These are phyloP conservation scores for Vaccinium corymbosum DNA, from an alignment of 148 eudicot species.

Conservation along the genomic window DNA sequence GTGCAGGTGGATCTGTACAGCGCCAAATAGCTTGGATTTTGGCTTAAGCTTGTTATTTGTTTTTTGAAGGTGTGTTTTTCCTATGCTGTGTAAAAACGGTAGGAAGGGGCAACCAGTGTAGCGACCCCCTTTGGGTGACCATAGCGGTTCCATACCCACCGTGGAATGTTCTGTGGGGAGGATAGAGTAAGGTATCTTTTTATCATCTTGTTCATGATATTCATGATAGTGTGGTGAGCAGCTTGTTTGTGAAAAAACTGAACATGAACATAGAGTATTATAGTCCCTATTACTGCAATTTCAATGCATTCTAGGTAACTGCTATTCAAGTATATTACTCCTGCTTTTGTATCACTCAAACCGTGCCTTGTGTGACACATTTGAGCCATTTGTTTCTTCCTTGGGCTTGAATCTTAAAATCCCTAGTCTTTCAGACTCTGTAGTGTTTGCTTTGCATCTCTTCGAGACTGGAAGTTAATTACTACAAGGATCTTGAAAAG, in stretches of 20 bases:
- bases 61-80: conserved; percentile 20
- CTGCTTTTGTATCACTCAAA: not conserved
- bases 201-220: conserved; percentile 13
- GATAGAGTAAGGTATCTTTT: conserved; percentile 18
- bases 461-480: not conserved
- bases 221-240: conserved; percentile 2
- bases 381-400: not conserved
- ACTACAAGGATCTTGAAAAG: not conserved
- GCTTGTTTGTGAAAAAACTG: conserved; percentile 14
- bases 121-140: not conserved
- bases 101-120: not conserved
- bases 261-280: not conserved
- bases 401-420: not conserved
- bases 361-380: not conserved
- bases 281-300: not conserved
- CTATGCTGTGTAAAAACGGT: not conserved
- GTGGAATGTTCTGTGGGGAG: not conserved
- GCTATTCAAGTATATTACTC: not conserved
- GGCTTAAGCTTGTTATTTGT: conserved; percentile 26
- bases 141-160: not conserved
- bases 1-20: conserved; percentile 29
- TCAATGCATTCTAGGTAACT: not conserved
- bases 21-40: conserved; percentile 27
- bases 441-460: not conserved
- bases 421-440: not conserved